Evolutionary conservation across 805 yeast genomes (phyloP).

Genomic region (Barnettozyma sp.): DNA sequence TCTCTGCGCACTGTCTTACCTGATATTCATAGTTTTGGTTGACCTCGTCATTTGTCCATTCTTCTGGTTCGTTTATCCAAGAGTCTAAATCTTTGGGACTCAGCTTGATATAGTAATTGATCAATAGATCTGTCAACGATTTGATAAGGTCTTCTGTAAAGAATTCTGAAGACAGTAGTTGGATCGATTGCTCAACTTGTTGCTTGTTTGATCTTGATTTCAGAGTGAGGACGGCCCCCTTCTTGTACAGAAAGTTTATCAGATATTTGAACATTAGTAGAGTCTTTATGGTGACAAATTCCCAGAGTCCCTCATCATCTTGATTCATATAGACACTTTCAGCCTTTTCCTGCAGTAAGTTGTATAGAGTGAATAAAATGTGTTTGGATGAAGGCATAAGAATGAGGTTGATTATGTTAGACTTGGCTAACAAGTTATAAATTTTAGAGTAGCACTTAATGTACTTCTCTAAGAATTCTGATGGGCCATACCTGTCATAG

Average conservation of each 20-base stretch:
- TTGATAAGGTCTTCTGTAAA: conserved; percentile 52
- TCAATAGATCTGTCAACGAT: conserved; percentile 57
- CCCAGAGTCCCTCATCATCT: conserved; percentile 61
- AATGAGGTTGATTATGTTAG: conserved; percentile 64
- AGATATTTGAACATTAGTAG: conserved; percentile 58
- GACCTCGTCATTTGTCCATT: conserved; percentile 81
- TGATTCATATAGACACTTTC: conserved; percentile 53
- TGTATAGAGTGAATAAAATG: conserved; percentile 54
- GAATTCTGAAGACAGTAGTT: conserved; percentile 43
- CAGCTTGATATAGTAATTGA: conserved; percentile 66
- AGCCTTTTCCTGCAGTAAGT: conserved; percentile 58
- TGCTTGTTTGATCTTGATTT: conserved; percentile 58
- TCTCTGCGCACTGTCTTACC: conserved; percentile 81
- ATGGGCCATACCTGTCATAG: conserved; percentile 40
- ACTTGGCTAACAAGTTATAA: conserved; percentile 50
- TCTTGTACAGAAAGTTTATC: conserved; percentile 53
- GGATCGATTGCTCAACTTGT: conserved; percentile 54
- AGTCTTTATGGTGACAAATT: conserved; percentile 58
- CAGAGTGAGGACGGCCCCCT: conserved; percentile 56
- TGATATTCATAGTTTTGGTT: conserved; percentile 76
- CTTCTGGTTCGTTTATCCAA: conserved; percentile 88
- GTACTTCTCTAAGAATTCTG: conserved; percentile 53
- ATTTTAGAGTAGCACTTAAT: conserved; percentile 71
- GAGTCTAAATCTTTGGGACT: conserved; percentile 70
- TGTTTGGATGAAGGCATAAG: conserved; percentile 57